Percentiles rank a stretch among this genome's conserved stretches.
Conservation (phyloP, 176 grass and related monocot species). For the Elaeis guineensis region DNA sequence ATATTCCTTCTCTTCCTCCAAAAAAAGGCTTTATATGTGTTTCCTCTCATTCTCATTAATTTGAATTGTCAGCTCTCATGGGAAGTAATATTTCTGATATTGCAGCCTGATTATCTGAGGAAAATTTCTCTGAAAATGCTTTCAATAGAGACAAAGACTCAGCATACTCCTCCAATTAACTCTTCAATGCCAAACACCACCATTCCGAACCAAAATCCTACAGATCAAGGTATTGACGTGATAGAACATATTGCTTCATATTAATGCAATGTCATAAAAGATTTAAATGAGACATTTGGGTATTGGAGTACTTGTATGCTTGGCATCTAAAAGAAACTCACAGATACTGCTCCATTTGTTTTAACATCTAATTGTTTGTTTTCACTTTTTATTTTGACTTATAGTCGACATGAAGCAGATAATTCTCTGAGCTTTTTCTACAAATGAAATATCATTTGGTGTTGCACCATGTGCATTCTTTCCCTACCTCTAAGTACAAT, state of each 20-base stretch:
- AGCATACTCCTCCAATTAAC: constrained; percentile 35
- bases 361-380: too few species aligned
- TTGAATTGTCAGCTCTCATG: neutral
- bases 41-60: neutral
- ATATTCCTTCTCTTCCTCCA: too few species aligned
- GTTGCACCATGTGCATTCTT: too few species aligned
- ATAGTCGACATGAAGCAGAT: too few species aligned
- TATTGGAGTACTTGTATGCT: neutral
- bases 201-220: constrained; percentile 41
- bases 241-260: neutral
- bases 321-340: too few species aligned
- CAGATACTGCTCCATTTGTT: too few species aligned
- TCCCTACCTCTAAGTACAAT: too few species aligned
- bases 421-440: too few species aligned
- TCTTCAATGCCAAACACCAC: constrained; percentile 4
- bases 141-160: constrained; percentile 72
- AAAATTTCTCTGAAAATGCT: constrained; percentile 86
- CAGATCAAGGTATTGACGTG: constrained; percentile 34
- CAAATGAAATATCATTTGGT: too few species aligned
- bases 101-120: constrained; percentile 78
- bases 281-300: neutral
- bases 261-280: neutral
- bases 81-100: constrained; percentile 10
- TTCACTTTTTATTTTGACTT: too few species aligned
- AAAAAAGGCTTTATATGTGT: neutral